Conservation (phyloP, 495 filamentous ascomycete species). For the Annulohypoxylon nitens region DNA sequence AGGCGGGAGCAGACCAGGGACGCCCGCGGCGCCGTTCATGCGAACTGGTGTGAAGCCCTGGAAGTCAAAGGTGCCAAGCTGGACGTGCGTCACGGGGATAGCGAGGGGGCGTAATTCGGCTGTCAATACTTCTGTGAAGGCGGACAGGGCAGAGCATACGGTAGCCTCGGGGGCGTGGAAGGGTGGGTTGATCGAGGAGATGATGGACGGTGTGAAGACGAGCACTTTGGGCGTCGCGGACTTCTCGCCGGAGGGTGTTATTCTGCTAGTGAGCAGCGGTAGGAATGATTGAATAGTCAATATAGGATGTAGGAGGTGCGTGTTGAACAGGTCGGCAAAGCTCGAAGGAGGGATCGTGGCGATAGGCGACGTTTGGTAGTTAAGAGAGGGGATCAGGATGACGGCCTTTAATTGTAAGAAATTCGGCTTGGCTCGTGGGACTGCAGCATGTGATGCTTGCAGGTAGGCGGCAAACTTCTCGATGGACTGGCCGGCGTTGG, state of each 20-base stretch:
- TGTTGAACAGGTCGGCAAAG: conserved; percentile 91
- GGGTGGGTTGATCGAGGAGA: conserved; percentile 82
- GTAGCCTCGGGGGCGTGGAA: conserved; percentile 87
- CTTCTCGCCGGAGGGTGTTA: conserved; percentile 58
- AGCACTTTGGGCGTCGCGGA: conserved; percentile 70
- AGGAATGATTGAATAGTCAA: conserved; percentile 88
- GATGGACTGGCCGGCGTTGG: conserved; percentile 69
- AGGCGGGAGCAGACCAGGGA: conserved; percentile 46
- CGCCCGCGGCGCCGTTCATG: conserved; percentile 12
- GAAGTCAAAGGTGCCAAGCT: conserved; percentile 87
- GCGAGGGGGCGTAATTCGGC: conserved; percentile 79
- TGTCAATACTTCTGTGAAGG: conserved; percentile 81
- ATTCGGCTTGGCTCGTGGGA: conserved; percentile 77
- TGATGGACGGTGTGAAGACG: conserved; percentile 86
- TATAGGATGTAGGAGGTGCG: conserved; percentile 91
- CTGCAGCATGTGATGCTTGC: conserved; percentile 76
- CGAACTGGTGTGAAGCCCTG: conserved; percentile 59
- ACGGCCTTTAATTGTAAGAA: conserved; percentile 81
- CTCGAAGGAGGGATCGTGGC: conserved; percentile 83
- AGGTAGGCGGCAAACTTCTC: conserved; percentile 76
- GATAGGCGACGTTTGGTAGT: conserved; percentile 80
- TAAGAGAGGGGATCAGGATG: conserved; percentile 79
- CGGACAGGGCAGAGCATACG: conserved; percentile 79
- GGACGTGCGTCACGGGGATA: conserved; percentile 84
- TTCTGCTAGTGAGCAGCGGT: conserved; percentile 74